phyloP scores from a whole-genome alignment of 2,329 filamentous ascomycete species.

The Periconia digitata region DNA sequence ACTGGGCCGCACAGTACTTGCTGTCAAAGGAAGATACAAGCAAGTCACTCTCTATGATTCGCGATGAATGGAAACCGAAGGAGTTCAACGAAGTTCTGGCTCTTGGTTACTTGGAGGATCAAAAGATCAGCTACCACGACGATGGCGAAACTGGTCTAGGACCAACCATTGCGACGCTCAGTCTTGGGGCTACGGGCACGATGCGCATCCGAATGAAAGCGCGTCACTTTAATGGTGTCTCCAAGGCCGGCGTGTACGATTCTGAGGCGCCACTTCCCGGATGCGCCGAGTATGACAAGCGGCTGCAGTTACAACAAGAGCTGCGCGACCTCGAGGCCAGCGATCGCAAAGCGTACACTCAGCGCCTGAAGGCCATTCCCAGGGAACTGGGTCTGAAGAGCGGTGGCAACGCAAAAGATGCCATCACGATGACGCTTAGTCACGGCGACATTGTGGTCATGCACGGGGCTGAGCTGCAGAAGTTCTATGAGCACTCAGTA shows the following conservation, averaged over 20 bases:
- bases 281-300: slow-evolving; percentile 35
- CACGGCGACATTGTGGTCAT: slow-evolving; percentile 69
- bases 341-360: slow-evolving; percentile 22
- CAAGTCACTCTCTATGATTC: slow-evolving; percentile 12
- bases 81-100: slow-evolving; percentile 66
- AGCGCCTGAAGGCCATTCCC: slow-evolving; percentile 34
- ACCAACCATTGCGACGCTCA: slow-evolving; percentile 61
- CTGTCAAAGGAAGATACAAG: slow-evolving; percentile 28
- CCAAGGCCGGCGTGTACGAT: slow-evolving; percentile 37
- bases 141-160: slow-evolving; percentile 67
- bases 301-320: slow-evolving; percentile 32
- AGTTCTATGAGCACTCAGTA: slow-evolving; percentile 62
- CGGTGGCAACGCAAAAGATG: slow-evolving; percentile 33
- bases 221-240: slow-evolving; percentile 48
- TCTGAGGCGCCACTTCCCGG: slow-evolving; percentile 31
- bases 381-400: slow-evolving; percentile 40
- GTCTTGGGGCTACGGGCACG: slow-evolving; percentile 58
- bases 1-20: slow-evolving; percentile 56
- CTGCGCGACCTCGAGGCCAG: slow-evolving; percentile 24
- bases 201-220: slow-evolving; percentile 63
- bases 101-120: slow-evolving; percentile 63
- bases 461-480: slow-evolving; percentile 62
- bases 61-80: slow-evolving; percentile 16
- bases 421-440: slow-evolving; percentile 52
- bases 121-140: slow-evolving; percentile 65